Evolutionary conservation across 495 filamentous ascomycete species (phyloP).

Genomic region (Podospora pseudopauciseta): DNA sequence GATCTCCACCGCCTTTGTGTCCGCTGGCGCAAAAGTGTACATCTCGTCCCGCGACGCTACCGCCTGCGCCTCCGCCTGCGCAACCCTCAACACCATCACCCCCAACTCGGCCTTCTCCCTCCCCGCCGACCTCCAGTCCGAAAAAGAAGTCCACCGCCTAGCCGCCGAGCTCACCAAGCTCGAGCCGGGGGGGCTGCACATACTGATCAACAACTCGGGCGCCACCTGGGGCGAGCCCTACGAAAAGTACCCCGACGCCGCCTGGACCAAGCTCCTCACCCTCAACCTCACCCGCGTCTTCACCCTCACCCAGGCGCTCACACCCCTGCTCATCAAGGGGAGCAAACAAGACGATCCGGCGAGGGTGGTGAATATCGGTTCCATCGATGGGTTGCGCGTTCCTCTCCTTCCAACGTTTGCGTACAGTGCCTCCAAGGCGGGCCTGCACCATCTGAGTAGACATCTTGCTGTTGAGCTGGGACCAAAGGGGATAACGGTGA

Average conservation of each 20-base stretch:
- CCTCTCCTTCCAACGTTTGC: slow-evolving; percentile 70
- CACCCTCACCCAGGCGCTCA: slow-evolving; percentile 68
- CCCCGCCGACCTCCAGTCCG: slow-evolving; percentile 36
- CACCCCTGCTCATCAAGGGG: slow-evolving; percentile 64
- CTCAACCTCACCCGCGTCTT: slow-evolving; percentile 80
- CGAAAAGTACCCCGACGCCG: slow-evolving; percentile 65
- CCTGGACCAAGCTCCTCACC: slow-evolving; percentile 72
- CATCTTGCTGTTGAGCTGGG: slow-evolving; percentile 70
- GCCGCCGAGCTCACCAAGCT: slow-evolving; percentile 57
- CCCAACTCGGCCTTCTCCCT: slow-evolving; percentile 33
- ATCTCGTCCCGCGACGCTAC: slow-evolving; percentile 65
- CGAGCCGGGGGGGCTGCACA: slow-evolving; percentile 60
- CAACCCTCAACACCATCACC: slow-evolving; percentile 27
- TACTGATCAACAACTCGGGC: slow-evolving; percentile 80
- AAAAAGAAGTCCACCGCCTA: slow-evolving; percentile 55
- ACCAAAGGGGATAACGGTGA: slow-evolving; percentile 57
- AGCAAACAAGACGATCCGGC: slow-evolving; percentile 33
- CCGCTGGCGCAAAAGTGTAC: slow-evolving; percentile 78
- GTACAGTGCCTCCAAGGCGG: slow-evolving; percentile 72
- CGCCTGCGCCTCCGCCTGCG: slow-evolving; percentile 32
- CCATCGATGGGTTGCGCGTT: slow-evolving; percentile 69
- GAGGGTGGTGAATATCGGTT: slow-evolving; percentile 76
- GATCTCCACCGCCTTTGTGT: slow-evolving; percentile 75
- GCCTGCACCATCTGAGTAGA: slow-evolving; percentile 68
- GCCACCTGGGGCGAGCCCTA: slow-evolving; percentile 72